A percentile compares a stretch with the other conserved stretches of the same genome.
Conservation (phyloP, 177 flowering plant genomes). For the Tripterygium wilfordii region DNA sequence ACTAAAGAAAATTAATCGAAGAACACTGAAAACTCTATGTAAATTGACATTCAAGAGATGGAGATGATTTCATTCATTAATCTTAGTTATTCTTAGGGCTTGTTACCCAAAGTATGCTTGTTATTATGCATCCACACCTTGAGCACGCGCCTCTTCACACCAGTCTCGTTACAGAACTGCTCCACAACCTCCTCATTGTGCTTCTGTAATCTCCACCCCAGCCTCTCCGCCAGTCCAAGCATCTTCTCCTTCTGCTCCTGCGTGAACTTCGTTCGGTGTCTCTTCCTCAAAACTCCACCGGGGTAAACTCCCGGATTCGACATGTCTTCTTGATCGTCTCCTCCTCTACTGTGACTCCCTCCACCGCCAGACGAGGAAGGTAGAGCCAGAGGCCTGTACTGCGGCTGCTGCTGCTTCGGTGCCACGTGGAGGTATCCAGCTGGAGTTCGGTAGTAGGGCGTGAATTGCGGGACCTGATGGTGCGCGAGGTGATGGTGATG, state of each 20-base stretch:
- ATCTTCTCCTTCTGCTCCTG: slow-evolving; percentile 70
- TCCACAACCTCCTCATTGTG: slow-evolving; percentile 62
- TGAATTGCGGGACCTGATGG: slow-evolving; percentile 20
- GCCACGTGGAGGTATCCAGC: slow-evolving; percentile 57
- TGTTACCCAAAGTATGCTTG: slow-evolving; percentile 74
- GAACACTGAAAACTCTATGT: no score
- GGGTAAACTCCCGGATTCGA: slow-evolving; percentile 27
- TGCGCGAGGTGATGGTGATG: no score
- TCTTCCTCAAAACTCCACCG: slow-evolving; percentile 36
- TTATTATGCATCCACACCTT: slow-evolving; percentile 90
- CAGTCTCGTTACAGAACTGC: slow-evolving; percentile 56
- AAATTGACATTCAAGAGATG: no score
- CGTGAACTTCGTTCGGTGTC: slow-evolving; percentile 64
- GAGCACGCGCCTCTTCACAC: slow-evolving; percentile 58
- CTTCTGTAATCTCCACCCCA: slow-evolving; percentile 76
- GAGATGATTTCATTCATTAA: no score
- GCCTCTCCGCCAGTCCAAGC: slow-evolving; percentile 53
- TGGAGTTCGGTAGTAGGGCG: slow-evolving; percentile 46
- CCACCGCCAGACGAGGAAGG: slow-evolving; percentile 71
- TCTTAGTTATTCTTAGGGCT: slow-evolving; percentile 45
- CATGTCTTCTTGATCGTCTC: slow-evolving; percentile 38
- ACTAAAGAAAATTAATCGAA: no score
- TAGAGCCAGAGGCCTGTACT: slow-evolving; percentile 47
- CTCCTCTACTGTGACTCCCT: slow-evolving; percentile 24
- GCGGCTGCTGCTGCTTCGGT: slow-evolving; percentile 7